Percentiles rank a stretch among this genome's conserved stretches.
Evolutionary conservation across 2,329 filamentous ascomycete species (phyloP).

Genomic region (Xylariales sp.): DNA sequence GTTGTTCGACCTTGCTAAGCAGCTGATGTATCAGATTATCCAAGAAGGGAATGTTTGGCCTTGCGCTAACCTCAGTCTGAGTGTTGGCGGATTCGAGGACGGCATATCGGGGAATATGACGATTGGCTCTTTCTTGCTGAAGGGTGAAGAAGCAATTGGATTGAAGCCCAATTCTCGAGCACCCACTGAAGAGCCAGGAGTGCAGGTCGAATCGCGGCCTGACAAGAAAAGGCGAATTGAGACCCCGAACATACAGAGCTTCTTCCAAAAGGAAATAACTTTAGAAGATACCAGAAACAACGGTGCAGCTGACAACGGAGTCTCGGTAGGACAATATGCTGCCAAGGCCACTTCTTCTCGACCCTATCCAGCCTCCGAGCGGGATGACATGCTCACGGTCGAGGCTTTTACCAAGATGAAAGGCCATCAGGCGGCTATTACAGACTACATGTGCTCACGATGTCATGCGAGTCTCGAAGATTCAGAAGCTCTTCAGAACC

Average conservation of each 20-base stretch:
- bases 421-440: constrained; percentile 28
- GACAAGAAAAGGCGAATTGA: constrained; percentile 42
- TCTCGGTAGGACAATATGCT: constrained; percentile 14
- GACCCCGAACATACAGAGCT: constrained; percentile 50
- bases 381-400: too few relatives aligned
- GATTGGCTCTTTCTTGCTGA: constrained; percentile 82
- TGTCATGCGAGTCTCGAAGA: constrained; percentile 60
- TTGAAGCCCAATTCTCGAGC: constrained; percentile 34
- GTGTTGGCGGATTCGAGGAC: constrained; percentile 90
- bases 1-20: constrained; percentile 72
- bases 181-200: constrained; percentile 17
- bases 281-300: constrained; percentile 21
- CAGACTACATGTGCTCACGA: constrained; percentile 51
- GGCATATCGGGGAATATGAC: constrained; percentile 78
- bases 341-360: too few relatives aligned
- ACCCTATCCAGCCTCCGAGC: too few relatives aligned
- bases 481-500: constrained; percentile 61
- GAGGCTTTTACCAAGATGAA: too few relatives aligned
- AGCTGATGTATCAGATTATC: constrained; percentile 71
- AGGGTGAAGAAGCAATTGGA: constrained; percentile 61
- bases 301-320: constrained; percentile 14
- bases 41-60: constrained; percentile 81
- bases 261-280: constrained; percentile 43
- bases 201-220: constrained; percentile 25
- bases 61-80: constrained; percentile 83